A percentile compares a stretch with the other conserved stretches of the same genome.
Conservation (phyloP, 2,329 filamentous ascomycete genomes). For the Fusarium incarnatum region DNA sequence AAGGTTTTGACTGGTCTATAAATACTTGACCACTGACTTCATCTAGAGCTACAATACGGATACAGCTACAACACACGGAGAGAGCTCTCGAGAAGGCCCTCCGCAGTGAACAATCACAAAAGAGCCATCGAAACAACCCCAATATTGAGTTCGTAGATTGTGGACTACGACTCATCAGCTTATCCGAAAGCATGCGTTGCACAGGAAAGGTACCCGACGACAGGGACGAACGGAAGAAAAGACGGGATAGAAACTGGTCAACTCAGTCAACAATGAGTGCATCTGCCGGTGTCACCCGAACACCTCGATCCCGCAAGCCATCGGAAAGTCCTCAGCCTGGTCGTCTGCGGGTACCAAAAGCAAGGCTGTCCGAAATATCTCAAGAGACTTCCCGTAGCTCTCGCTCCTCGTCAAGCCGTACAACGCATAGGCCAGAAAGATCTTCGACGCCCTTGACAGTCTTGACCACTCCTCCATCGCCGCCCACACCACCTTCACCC, state of each 20-base stretch:
- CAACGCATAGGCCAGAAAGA: not conserved
- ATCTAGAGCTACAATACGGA: not conserved
- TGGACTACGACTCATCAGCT: not conserved
- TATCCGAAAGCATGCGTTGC: not conserved
- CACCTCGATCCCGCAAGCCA: not conserved
- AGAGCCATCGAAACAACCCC: not conserved
- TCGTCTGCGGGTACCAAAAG: not conserved
- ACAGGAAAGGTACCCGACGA: not conserved
- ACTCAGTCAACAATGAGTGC: not conserved
- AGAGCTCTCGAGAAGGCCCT: not conserved
- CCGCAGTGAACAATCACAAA: not conserved
- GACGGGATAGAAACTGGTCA: not conserved
- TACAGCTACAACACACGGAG: not conserved
- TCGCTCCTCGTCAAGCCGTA: not conserved
- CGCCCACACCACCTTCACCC: too few species aligned
- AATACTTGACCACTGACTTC: not conserved
- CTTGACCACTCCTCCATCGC: too few species aligned
- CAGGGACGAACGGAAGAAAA: not conserved
- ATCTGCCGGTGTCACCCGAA: not conserved
- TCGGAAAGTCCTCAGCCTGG: not conserved
- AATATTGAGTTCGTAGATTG: not conserved
- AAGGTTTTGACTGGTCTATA: too few species aligned
- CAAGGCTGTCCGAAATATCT: not conserved
- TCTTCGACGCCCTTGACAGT: rapidly evolving
- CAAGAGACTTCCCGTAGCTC: not conserved